Conservation (phyloP, 1,284 basidiomycete genomes). For the Porodaedalea pini region DNA sequence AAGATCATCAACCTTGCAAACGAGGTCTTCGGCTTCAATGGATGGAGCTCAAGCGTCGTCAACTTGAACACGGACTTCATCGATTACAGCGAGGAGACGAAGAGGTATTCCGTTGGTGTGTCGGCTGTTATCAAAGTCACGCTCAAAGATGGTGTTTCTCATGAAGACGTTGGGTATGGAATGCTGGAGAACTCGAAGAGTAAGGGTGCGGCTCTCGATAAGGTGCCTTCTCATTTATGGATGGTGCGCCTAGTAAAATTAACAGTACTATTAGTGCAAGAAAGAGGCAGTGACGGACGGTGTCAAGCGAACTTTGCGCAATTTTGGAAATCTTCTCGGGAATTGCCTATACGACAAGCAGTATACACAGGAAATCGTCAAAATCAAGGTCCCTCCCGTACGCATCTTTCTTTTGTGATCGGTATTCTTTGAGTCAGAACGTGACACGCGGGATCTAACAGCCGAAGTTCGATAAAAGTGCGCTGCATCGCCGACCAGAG, state of each 20-base stretch:
- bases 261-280: conserved; percentile 66
- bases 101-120: conserved; percentile 72
- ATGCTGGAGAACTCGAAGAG: conserved; percentile 80
- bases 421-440: neutral
- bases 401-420: conserved; percentile 30
- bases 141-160: conserved; percentile 82
- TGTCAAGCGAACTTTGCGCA: conserved; percentile 85
- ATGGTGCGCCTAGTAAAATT: neutral
- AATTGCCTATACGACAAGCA: conserved; percentile 95
- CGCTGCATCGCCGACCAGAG: conserved; percentile 77
- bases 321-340: conserved; percentile 92
- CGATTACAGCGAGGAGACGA: conserved; percentile 68
- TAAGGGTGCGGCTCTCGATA: conserved; percentile 87
- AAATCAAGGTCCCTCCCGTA: conserved; percentile 81
- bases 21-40: conserved; percentile 98
- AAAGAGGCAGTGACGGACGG: conserved; percentile 97
- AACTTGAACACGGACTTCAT: conserved; percentile 73
- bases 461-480: conserved; percentile 74
- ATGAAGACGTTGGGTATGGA: conserved; percentile 94
- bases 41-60: conserved; percentile 89
- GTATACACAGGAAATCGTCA: conserved; percentile 80
- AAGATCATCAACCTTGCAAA: conserved; percentile 95
- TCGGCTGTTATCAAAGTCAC: conserved; percentile 87
- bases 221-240: conserved; percentile 52
- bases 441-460: conserved; percentile 28